Base-by-base conservation (phyloP, 257 asterid species). In the Catharanthus roseus region DNA sequence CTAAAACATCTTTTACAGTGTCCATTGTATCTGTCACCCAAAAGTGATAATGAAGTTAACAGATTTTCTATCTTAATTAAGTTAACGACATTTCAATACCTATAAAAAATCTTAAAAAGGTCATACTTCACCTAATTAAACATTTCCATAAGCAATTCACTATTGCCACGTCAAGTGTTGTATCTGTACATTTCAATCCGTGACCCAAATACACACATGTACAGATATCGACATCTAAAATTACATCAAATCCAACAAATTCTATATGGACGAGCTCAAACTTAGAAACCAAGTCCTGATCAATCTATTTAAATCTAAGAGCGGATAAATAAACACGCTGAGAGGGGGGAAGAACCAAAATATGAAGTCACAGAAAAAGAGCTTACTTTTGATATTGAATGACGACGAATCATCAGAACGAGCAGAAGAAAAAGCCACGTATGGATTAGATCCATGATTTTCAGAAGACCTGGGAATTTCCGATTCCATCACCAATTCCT, bases 341-440 rank as follows among this genome's bases (percentile, higher is more conserved):
- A n/a, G n/a, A n/a, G n/a, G n/a, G n/a, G n/a, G n/a, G n/a, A n/a
- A n/a, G n/a, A n/a, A n/a, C n/a, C n/a, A 12, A 36, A 16, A 31
- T 16, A 24, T 38, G 39, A 54, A 69, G 10, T 3, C 15, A 31
- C 0, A 41, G 1, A 51, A 44, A 42, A 39, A 77, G 15, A 41
- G 38, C 83, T 67, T 63, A 93, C 99, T 86, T 87, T 88, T 93
- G 75, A 93, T 77, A 78, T 89, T 84, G 82, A 87, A 82, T 0
- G 97, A 82, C 49, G 90, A 74, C 10, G 89, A 56, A 79, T 84
- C 74, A 58, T 72, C 55, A 44, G 84, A 74, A 28, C 87, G 76
- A 55, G 92, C 82, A 11, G 87, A 82, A 60, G 96, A 45, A 83
- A 86, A 79, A 82, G 86, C 79, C 24, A 83, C 87, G 74, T 89